These are phyloP conservation scores for Coemansia sp. DNA, from an alignment of 192 early-diverging fungal genomes.

Conservation along the genomic window DNA sequence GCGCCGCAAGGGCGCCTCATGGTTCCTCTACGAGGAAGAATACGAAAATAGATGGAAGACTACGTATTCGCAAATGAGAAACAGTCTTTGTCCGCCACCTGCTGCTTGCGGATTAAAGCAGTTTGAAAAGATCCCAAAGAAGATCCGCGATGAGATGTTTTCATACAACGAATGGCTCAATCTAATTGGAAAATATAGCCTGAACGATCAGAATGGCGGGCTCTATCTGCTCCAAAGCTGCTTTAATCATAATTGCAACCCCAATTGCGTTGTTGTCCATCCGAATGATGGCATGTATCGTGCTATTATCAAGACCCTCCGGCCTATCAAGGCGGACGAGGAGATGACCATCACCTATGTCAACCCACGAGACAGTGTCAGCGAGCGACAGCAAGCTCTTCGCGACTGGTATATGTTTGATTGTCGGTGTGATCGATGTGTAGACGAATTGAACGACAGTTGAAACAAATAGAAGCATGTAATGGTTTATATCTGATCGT, in stretches of 20 bases:
- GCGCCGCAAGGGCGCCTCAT: conserved; percentile 18
- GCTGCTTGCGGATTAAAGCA: conserved; percentile 54
- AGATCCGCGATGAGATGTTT: conserved; percentile 52
- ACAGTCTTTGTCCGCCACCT: conserved; percentile 55
- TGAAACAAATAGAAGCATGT: background rate
- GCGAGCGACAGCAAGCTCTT: conserved; percentile 55
- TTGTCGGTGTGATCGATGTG: conserved; percentile 62
- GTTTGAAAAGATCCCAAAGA: conserved; percentile 49
- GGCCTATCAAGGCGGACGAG: conserved; percentile 60
- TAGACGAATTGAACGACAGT: conserved; percentile 25
- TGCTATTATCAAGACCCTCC: conserved; percentile 55
- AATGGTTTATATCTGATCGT: background rate
- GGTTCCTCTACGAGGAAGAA: conserved; percentile 22
- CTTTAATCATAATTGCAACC: conserved; percentile 61
- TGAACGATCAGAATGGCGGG: conserved; percentile 67
- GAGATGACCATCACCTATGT: conserved; percentile 64
- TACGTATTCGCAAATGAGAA: conserved; percentile 37
- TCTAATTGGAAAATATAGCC: conserved; percentile 61
- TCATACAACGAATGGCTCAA: conserved; percentile 58
- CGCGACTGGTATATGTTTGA: conserved; percentile 62
- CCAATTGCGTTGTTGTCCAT: conserved; percentile 58
- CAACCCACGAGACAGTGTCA: conserved; percentile 59
- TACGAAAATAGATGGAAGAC: conserved; percentile 16
- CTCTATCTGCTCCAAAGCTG: conserved; percentile 62
- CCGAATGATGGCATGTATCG: conserved; percentile 57